Evolutionary conservation across 139 green algal species (phyloP), one percentile per base, ranked within the genome.

Genomic region (Mychonastes homosphaera): DNA sequence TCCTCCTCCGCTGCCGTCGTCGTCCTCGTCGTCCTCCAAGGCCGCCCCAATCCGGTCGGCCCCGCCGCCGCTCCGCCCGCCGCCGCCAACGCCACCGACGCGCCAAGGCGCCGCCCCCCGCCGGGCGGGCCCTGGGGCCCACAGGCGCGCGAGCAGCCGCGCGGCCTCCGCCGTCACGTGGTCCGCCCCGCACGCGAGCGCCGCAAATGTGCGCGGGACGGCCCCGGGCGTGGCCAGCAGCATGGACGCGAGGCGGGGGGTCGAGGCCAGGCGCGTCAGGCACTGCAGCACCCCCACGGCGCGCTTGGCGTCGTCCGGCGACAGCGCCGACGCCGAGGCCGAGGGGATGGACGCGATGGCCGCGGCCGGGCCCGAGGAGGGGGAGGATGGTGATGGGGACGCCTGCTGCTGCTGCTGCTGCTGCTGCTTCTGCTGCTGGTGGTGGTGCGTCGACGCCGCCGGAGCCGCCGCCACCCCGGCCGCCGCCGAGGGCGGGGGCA

Each of bases 101-200:
- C 36, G 26, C 59, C 59, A 67, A 15, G 59, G 59, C 30, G 59
- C 10, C 7, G 54, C 44, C 0, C 85, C 85, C 18, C 51, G 54
- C 3, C 79, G 47, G 1, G 62, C 72, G 1, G 79, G 57, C 3
- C 60, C 59, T 13, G 85, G 84, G 3, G 84, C 72, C 61, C 78
- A 89, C 41, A 94, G 65, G 7, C 86, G 63, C 23, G 74, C 53
- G 51, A 94, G 71, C 39, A 94, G 73, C 23, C 84, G 67, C 19
- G 70, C 75, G 3, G 79, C 84, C 72, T 95, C 87, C 5, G 71
- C 63, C 0, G 77, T 72, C 10, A 91, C 74, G 19, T 81, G 71
- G 36, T 88, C 79, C 26, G 75, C 50, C 10, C 74, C 79, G 39
- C 73, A 82, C 16, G 62, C 34, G 9, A 88, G 65, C 23, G 70